Conservation (phyloP, 2,329 filamentous ascomycete genomes). For the Gaeumannomyces tritici region DNA sequence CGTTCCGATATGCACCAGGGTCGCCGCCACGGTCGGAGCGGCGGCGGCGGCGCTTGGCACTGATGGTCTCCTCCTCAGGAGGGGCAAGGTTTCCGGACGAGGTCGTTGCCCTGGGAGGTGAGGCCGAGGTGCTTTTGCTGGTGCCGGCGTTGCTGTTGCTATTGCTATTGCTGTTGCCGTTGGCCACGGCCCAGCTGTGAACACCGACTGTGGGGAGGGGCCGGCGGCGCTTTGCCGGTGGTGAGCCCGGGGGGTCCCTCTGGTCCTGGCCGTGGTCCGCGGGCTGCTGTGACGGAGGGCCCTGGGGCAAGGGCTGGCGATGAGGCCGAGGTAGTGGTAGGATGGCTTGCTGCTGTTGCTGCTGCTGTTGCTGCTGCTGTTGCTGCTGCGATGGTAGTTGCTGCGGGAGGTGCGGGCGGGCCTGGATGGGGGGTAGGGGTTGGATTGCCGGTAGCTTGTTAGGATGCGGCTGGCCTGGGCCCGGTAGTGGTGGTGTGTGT, state of each 20-base stretch:
- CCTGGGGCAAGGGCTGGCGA: neutral
- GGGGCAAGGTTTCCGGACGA: neutral
- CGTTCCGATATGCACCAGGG: conserved; percentile 1
- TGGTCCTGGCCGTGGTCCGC: neutral
- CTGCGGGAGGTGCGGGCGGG: neutral
- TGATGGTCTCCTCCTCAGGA: neutral
- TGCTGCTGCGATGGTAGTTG: neutral
- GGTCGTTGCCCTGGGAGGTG: neutral
- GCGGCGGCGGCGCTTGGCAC: conserved; percentile 1
- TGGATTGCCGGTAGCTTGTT: neutral
- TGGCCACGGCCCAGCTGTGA: neutral
- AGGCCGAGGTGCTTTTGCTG: neutral
- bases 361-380: neutral
- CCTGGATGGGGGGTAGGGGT: neutral
- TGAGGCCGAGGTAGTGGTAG: neutral
- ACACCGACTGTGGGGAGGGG: neutral
- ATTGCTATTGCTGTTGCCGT: no score
- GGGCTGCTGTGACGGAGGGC: neutral
- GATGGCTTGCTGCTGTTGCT: neutral
- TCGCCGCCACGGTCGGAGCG: neutral
- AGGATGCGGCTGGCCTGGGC: neutral
- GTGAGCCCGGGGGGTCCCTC: neutral
- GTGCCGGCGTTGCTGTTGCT: neutral
- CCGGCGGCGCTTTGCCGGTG: conserved; percentile 2
- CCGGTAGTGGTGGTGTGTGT: neutral